Percentiles rank a stretch among this genome's conserved stretches.
Conservation (phyloP, 345 rosid genomes). For the Odontarrhena argentea region DNA sequence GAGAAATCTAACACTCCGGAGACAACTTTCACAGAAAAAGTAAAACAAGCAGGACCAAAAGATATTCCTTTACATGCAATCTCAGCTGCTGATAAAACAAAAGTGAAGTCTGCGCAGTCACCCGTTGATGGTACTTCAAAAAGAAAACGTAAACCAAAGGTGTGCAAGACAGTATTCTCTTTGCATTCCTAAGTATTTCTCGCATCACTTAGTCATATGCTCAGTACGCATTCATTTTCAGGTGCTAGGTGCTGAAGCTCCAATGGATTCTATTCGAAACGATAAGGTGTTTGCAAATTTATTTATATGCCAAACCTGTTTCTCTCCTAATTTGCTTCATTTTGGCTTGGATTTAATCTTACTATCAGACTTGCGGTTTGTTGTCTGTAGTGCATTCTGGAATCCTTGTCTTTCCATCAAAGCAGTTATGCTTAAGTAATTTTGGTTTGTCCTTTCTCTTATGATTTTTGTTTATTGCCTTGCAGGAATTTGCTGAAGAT, state of each 20-base stretch:
- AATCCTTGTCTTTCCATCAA: conserved; percentile 22
- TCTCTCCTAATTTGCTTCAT: neutral
- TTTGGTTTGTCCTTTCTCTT: conserved; percentile 12
- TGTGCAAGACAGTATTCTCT: conserved; percentile 23
- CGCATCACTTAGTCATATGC: conserved; percentile 18
- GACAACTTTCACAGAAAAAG: conserved; percentile 49
- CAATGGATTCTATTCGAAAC: conserved; percentile 40
- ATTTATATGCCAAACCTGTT: conserved; percentile 4
- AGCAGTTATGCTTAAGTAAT: conserved; percentile 17
- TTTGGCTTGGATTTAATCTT: conserved; percentile 20
- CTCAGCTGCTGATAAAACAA: conserved; percentile 41
- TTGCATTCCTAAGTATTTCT: conserved; percentile 1
- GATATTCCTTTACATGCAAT: conserved; percentile 8
- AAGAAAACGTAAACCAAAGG: conserved; percentile 42
- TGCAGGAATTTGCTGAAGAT: conserved; percentile 53
- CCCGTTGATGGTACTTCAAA: conserved; percentile 30
- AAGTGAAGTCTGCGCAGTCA: conserved; percentile 41
- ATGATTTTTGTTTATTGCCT: conserved; percentile 18
- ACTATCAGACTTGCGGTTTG: conserved; percentile 22
- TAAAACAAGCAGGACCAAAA: conserved; percentile 44
- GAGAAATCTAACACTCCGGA: conserved; percentile 54
- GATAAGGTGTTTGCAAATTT: conserved; percentile 51
- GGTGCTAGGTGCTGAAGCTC: conserved; percentile 31
- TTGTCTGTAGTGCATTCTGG: neutral
- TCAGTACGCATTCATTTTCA: conserved; percentile 5